Evolutionary conservation across 176 grass and related monocot species (phyloP).

Genomic region (Musa schizocarpa): DNA sequence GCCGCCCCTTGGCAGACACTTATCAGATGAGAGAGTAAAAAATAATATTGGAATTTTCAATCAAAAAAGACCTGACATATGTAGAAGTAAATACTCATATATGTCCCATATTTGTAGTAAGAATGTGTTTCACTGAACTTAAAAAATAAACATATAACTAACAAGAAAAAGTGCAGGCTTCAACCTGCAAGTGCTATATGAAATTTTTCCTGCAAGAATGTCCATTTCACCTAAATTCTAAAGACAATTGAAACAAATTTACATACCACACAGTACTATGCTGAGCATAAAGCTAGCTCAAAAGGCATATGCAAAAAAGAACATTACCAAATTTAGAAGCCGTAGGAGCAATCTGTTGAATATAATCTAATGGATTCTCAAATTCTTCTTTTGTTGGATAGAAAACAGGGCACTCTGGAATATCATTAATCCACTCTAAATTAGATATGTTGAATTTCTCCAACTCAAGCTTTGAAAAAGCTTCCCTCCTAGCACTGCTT

Average conservation of each 20-base stretch:
- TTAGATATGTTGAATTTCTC: conserved; percentile 75
- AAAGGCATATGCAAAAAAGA: not conserved
- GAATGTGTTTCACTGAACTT: no score
- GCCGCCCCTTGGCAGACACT: no score
- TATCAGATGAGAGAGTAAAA: no score
- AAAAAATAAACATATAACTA: no score
- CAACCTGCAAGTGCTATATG: no score
- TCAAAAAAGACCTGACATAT: no score
- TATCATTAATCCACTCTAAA: conserved; percentile 69
- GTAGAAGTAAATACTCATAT: no score
- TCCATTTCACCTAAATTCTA: no score
- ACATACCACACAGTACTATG: not conserved
- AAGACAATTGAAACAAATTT: not conserved
- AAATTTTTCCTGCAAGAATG: no score
- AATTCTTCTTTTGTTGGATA: conserved; percentile 77
- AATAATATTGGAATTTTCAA: no score
- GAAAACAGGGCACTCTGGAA: conserved; percentile 86
- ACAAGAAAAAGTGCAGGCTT: no score
- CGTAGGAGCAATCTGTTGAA: conserved; percentile 70
- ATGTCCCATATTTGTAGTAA: no score
- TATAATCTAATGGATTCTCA: conserved; percentile 66
- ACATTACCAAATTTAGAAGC: conserved; percentile 65
- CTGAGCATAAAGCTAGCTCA: not conserved
- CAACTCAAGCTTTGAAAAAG: conserved; percentile 66
- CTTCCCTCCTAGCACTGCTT: conserved; percentile 32